phyloP scores from a whole-genome alignment of 306 rosid species.

The Prunus campanulata region DNA sequence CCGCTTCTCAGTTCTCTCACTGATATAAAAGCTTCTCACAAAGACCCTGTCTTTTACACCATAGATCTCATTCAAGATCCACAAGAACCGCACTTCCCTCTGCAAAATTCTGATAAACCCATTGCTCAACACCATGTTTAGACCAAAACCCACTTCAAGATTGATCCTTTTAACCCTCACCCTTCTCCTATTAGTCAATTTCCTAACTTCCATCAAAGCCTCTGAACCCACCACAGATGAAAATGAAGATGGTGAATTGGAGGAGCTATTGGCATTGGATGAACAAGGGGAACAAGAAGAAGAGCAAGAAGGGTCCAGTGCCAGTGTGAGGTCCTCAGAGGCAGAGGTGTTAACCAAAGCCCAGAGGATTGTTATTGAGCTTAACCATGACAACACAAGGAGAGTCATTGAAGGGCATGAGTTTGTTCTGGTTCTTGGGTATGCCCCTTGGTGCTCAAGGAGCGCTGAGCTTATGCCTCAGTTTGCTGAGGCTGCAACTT shows the following conservation, averaged over 20 bases:
- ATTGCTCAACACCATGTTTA: constrained; percentile 30
- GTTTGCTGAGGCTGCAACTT: constrained; percentile 89
- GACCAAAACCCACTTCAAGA: constrained; percentile 50
- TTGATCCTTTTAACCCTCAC: constrained; percentile 42
- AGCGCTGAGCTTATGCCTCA: constrained; percentile 98
- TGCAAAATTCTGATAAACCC: constrained; percentile 1
- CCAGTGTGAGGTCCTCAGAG: constrained; percentile 55
- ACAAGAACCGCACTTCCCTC: constrained; percentile 1
- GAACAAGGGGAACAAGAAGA: constrained; percentile 50
- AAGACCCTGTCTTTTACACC: constrained; percentile 6
- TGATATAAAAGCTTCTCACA: too few species aligned
- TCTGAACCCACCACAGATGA: constrained; percentile 38
- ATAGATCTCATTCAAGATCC: constrained; percentile 46
- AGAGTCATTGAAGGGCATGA: constrained; percentile 62
- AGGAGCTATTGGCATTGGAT: constrained; percentile 77
- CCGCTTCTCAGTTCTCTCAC: constrained; percentile 10
- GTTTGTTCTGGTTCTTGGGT: constrained; percentile 78
- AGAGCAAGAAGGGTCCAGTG: constrained; percentile 25
- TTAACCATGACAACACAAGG: constrained; percentile 66
- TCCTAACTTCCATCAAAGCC: constrained; percentile 31
- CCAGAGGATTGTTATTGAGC: constrained; percentile 85
- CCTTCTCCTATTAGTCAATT: constrained; percentile 45
- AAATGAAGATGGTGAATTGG: constrained; percentile 51
- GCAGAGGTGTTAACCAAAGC: constrained; percentile 77
- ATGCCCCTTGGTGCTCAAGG: constrained; percentile 95